A percentile compares a stretch with the other conserved stretches of the same genome.
phyloP scores from a whole-genome alignment of 768 basidiomycete species.

The Kwoniella dejecticola region DNA sequence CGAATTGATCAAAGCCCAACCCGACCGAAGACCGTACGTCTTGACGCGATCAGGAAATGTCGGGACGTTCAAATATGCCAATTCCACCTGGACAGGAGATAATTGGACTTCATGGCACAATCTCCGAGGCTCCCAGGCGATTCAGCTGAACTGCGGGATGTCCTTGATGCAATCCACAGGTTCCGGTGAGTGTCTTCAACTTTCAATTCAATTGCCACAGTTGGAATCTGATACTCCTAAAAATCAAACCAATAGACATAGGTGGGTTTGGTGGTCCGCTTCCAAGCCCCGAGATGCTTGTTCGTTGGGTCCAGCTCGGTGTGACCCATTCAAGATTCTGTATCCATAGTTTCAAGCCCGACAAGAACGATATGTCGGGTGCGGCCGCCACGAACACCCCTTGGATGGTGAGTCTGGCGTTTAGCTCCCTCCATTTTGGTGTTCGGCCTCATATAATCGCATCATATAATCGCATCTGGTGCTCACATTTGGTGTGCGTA shows the following conservation, averaged over 20 bases:
- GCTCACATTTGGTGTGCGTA: not conserved
- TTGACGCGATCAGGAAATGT: conserved; percentile 54
- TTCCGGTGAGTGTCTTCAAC: too few relatives aligned
- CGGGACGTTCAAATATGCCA: conserved; percentile 50
- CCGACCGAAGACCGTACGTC: conserved; percentile 48
- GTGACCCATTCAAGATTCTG: conserved; percentile 53
- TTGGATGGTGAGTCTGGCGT: conserved; percentile 47
- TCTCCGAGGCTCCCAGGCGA: conserved; percentile 50
- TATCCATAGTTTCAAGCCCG: conserved; percentile 55
- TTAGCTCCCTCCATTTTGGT: not conserved
- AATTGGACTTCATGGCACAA: conserved; percentile 53
- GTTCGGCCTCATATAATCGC: conserved; percentile 40
- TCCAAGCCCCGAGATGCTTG: conserved; percentile 51
- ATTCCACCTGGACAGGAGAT: conserved; percentile 53
- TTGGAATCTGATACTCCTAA: too few relatives aligned
- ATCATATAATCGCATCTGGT: not conserved
- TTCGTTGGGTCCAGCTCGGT: conserved; percentile 53
- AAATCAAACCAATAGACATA: too few relatives aligned
- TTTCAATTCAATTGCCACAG: too few relatives aligned
- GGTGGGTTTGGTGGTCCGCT: conserved; percentile 54
- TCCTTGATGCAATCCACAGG: conserved; percentile 50
- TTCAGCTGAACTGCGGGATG: conserved; percentile 51
- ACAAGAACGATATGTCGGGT: conserved; percentile 43
- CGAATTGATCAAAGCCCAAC: conserved; percentile 31
- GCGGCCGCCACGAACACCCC: conserved; percentile 47